Evolutionary conservation across 1,284 basidiomycete genomes (phyloP).

Genomic region (Cutaneotrichosporon spelunceum): DNA sequence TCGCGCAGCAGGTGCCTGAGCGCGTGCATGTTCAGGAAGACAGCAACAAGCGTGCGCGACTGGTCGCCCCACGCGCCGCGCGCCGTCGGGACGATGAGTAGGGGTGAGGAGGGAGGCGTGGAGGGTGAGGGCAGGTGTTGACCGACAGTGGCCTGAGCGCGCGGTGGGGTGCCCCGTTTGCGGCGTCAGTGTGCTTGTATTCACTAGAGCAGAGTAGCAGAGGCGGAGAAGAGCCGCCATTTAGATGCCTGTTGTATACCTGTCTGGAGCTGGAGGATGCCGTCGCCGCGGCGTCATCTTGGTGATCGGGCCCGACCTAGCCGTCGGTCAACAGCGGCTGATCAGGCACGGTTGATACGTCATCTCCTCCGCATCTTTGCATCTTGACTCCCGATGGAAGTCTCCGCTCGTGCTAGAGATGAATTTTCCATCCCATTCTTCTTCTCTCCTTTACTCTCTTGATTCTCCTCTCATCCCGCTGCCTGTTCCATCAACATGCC

Average conservation of each 20-base stretch:
- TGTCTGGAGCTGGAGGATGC: not conserved
- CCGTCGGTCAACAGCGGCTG: too few species aligned
- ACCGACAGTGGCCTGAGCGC: not conserved
- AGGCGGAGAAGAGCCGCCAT: not conserved
- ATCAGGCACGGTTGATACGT: not conserved
- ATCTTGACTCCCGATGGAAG: not conserved
- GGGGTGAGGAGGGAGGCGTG: not conserved
- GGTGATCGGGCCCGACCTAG: too few species aligned
- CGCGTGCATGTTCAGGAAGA: constrained; percentile 32
- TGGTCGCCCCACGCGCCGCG: constrained; percentile 17
- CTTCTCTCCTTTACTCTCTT: not conserved
- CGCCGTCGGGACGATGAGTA: constrained; percentile 15
- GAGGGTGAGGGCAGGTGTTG: not conserved
- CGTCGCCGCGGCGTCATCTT: too few species aligned
- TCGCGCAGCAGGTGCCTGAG: constrained; percentile 36
- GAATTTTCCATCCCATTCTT: too few species aligned
- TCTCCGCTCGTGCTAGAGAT: too few species aligned
- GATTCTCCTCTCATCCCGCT: not conserved
- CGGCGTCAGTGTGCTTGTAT: too few species aligned
- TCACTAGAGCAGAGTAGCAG: too few species aligned
- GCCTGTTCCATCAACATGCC: not conserved
- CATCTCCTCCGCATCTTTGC: not conserved
- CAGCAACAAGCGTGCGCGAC: constrained; percentile 26
- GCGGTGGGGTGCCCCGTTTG: not conserved
- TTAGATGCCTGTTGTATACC: not conserved